Conservation (phyloP, 2,329 filamentous ascomycete species). For the Allantophomopsis lycopodina region DNA sequence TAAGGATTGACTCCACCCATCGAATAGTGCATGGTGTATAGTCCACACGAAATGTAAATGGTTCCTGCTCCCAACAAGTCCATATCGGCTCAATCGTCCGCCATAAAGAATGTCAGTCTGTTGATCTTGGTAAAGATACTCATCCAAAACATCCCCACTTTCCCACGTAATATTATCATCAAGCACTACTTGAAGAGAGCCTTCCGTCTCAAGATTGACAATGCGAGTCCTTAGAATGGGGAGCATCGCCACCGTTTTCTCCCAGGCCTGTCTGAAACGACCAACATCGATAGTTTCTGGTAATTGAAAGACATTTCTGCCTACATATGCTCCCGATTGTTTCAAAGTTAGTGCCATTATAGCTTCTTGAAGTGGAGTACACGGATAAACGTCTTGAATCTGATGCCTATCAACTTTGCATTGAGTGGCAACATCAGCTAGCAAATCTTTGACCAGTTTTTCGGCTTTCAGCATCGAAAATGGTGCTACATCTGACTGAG, state of each 20-base stretch:
- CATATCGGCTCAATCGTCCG: conserved; percentile 1
- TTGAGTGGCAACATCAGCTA: neutral
- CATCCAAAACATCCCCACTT: conserved; percentile 2
- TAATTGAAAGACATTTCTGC: conserved; percentile 7
- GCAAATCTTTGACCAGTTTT: no score
- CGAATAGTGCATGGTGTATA: conserved; percentile 45
- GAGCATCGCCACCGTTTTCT: neutral
- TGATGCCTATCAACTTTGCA: conserved; percentile 1
- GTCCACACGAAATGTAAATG: conserved; percentile 28
- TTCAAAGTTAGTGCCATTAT: conserved; percentile 19
- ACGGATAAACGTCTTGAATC: conserved; percentile 22
- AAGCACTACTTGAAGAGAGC: conserved; percentile 1
- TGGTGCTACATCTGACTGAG: no score
- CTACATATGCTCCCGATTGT: conserved; percentile 18
- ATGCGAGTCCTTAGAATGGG: conserved; percentile 18
- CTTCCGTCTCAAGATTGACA: conserved; percentile 1
- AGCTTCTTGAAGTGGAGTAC: conserved; percentile 20
- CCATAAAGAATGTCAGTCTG: neutral
- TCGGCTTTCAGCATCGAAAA: no score
- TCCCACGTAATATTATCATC: neutral
- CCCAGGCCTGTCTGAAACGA: conserved; percentile 2
- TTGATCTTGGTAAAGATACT: conserved; percentile 3
- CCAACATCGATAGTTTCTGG: conserved; percentile 1
- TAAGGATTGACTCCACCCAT: conserved; percentile 43
- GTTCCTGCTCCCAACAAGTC: neutral